Base-by-base conservation (phyloP, 495 filamentous ascomycete genomes). In the Aspergillus mulundensis region DNA sequence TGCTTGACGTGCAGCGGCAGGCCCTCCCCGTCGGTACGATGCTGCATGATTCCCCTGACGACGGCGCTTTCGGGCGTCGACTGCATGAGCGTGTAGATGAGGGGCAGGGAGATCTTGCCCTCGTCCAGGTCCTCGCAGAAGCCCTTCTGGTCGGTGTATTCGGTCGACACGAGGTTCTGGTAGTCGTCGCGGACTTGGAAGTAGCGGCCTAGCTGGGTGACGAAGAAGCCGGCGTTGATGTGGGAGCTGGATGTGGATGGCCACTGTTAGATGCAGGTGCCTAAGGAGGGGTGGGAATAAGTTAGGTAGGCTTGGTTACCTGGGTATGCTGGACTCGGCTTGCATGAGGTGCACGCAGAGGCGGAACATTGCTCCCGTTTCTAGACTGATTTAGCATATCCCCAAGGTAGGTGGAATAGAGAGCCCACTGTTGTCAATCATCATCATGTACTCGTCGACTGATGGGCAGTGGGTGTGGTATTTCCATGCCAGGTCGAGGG, bases 61-160 rank as follows among this genome's bases (percentile, higher is more conserved):
- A 36, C 34, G 4, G 25, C 3, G 25, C 25, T 28, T 28, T 28
- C 25, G 4, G 25, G 25, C 4, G 25, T 28, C 25, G 25, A 3
- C 25, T 28, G 25, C 25, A 28, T 28, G 25, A 28, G 25, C 25
- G 25, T 28, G 36, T 42, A 40, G 28, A 48, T 34, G 5, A 34
- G 12, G 1, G 45, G 45, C 7, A 34, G 16, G 1, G 25, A 34
- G 23, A 34, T 7, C 18, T 48, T 48, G 5, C 18, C 25, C 24
- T 48, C 45, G 28, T 48, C 45, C 15, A 48, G 45, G 16, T 48
- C 45, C 15, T 48, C 23, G n/a, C 24, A 48, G 28, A 32, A 32
- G 5, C 45, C 45, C 6, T 25, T 25, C 11, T 48, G 45, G 25
- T 25, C 7, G 2, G 25, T 19, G 18, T 48, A 48, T 11, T 21